These are phyloP conservation scores for Ogataea kodamae DNA, from an alignment of 805 yeast genomes.

Conservation along the genomic window DNA sequence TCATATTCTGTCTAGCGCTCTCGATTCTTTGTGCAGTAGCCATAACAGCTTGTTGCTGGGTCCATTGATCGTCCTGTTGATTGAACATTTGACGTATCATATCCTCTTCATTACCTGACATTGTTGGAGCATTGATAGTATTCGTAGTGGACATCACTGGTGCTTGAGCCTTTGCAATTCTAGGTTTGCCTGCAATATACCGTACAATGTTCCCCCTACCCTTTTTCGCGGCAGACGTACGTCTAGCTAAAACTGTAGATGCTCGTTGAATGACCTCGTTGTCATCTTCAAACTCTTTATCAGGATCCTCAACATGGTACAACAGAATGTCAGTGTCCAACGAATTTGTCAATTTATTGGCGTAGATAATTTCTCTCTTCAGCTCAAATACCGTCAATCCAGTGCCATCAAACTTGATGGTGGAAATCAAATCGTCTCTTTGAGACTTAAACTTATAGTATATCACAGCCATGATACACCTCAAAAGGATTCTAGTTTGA, in stretches of 20 bases:
- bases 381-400: conserved; percentile 93
- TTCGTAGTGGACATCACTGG: conserved; percentile 16
- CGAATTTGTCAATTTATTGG: conserved; percentile 78
- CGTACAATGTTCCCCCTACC: conserved; percentile 60
- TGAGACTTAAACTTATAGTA: conserved; percentile 87
- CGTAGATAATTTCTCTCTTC: conserved; percentile 82
- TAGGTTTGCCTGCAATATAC: conserved; percentile 71
- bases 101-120: conserved; percentile 65
- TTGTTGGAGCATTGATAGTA: conserved; percentile 14
- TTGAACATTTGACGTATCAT: conserved; percentile 87
- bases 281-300: conserved; percentile 74
- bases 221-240: conserved; percentile 63
- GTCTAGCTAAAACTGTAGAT: conserved; percentile 70
- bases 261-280: conserved; percentile 89
- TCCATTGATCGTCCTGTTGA: conserved; percentile 93
- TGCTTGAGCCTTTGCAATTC: conserved; percentile 30
- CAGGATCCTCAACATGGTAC: conserved; percentile 53
- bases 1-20: conserved; percentile 26
- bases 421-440: conserved; percentile 55
- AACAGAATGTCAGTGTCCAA: conserved; percentile 76
- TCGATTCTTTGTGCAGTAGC: conserved; percentile 76
- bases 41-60: conserved; percentile 87
- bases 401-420: conserved; percentile 91
- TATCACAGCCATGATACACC: conserved; percentile 40
- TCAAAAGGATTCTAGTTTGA: too few relatives aligned